A percentile compares a stretch with the other conserved stretches of the same genome.
phyloP scores from a whole-genome alignment of 1,284 basidiomycete species.

The Anthracocystis panici-leucophaei region DNA sequence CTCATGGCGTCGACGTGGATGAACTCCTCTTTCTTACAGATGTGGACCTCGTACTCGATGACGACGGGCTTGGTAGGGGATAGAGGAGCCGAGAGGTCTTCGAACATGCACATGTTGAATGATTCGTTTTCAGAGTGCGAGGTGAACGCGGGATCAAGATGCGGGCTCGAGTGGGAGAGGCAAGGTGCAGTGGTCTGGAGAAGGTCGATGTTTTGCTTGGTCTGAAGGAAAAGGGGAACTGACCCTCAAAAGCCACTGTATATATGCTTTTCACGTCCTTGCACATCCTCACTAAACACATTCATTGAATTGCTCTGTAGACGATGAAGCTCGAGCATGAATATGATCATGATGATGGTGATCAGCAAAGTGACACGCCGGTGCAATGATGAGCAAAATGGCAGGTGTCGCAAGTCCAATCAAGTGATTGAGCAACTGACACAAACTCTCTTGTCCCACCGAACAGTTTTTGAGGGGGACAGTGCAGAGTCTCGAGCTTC shows the following conservation, averaged over 20 bases:
- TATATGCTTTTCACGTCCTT: slow-evolving; percentile 3
- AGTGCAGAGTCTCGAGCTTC: slow-evolving; percentile 1
- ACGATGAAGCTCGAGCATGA: neutral
- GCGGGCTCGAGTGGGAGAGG: too few species aligned
- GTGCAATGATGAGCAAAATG: slow-evolving; percentile 24
- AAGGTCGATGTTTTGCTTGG: neutral
- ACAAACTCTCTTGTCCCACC: slow-evolving; percentile 3
- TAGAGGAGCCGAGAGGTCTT: slow-evolving; percentile 11
- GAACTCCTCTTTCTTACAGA: slow-evolving; percentile 17
- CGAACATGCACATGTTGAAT: slow-evolving; percentile 33
- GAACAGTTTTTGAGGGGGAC: too few species aligned
- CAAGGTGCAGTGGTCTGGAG: neutral
- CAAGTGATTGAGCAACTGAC: slow-evolving; percentile 30
- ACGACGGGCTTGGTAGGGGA: slow-evolving; percentile 9
- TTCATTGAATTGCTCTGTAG: too few species aligned
- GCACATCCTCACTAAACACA: neutral
- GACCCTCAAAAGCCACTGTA: neutral
- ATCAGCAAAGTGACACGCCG: slow-evolving; percentile 24
- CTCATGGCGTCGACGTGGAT: slow-evolving; percentile 10
- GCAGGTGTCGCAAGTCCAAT: slow-evolving; percentile 27
- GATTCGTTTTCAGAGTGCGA: neutral
- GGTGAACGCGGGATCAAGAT: neutral
- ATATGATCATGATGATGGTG: neutral
- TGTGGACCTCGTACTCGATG: slow-evolving; percentile 20
- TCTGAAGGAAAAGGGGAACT: neutral